phyloP scores from a whole-genome alignment of 2,329 filamentous ascomycete species.

The Colletotrichum endophyticum region DNA sequence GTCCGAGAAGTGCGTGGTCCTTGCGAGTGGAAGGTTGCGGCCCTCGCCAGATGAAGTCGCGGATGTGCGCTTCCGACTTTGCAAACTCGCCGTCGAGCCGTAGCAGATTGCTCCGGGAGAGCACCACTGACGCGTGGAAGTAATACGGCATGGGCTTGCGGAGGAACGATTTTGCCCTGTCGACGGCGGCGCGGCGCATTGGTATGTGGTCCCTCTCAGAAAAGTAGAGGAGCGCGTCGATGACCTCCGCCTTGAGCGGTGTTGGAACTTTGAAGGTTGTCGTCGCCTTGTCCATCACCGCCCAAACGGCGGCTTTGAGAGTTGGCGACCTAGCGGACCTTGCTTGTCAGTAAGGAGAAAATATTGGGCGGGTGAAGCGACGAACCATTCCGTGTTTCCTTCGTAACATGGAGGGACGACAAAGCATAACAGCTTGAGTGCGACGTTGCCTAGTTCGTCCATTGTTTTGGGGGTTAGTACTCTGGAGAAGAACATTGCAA shows the following conservation, averaged over 20 bases:
- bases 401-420: constrained; percentile 35
- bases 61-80: constrained; percentile 28
- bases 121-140: constrained; percentile 31
- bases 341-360: not conserved
- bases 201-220: constrained; percentile 32
- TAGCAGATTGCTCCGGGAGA: constrained; percentile 35
- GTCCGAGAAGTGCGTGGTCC: constrained; percentile 33
- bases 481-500: not conserved
- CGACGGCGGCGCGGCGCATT: constrained; percentile 27
- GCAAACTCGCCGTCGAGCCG: constrained; percentile 29
- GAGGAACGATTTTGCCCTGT: constrained; percentile 26
- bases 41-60: constrained; percentile 25
- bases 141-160: constrained; percentile 34
- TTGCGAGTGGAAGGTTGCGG: constrained; percentile 22
- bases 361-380: fast-evolving
- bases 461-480: constrained; percentile 7
- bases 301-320: constrained; percentile 30
- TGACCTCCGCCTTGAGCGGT: constrained; percentile 21
- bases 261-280: constrained; percentile 18
- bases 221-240: constrained; percentile 35
- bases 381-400: constrained; percentile 33
- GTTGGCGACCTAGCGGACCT: constrained; percentile 23
- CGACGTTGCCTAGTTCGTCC: constrained; percentile 24
- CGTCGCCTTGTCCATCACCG: constrained; percentile 24
- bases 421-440: constrained; percentile 30